Evolutionary conservation across 805 yeast genomes (phyloP).

Genomic region (Candida nonsorbophila): DNA sequence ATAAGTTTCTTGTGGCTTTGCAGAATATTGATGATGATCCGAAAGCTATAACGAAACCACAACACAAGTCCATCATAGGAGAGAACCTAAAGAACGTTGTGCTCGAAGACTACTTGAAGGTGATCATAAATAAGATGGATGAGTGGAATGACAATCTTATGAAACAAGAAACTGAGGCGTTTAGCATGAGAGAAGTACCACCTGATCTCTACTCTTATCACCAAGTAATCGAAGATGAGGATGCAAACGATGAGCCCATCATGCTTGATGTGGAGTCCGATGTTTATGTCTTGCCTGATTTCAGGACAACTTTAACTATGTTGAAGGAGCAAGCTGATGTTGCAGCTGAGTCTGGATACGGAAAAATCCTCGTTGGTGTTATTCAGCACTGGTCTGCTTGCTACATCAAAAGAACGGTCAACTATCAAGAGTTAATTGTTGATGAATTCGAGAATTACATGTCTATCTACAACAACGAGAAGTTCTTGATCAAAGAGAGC

Average conservation of each 20-base stretch:
- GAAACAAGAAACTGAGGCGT: slow-evolving; percentile 60
- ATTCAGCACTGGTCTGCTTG: slow-evolving; percentile 64
- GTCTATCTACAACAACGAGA: slow-evolving; percentile 36
- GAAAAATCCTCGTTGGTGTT: slow-evolving; percentile 73
- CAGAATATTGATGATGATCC: slow-evolving; percentile 12
- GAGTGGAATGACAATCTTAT: slow-evolving; percentile 80
- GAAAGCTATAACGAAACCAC: slow-evolving; percentile 10
- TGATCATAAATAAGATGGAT: slow-evolving; percentile 66
- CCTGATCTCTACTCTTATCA: slow-evolving; percentile 68
- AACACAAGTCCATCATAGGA: slow-evolving; percentile 53
- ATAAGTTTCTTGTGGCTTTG: slow-evolving; percentile 25
- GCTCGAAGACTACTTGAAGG: slow-evolving; percentile 70
- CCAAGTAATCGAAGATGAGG: slow-evolving; percentile 36
- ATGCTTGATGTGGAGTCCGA: slow-evolving; percentile 36
- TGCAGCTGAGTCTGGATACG: slow-evolving; percentile 80
- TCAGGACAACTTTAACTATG: slow-evolving; percentile 74
- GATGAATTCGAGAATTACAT: slow-evolving; percentile 36
- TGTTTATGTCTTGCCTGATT: slow-evolving; percentile 64
- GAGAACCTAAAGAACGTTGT: slow-evolving; percentile 69
- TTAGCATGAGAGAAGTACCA: slow-evolving; percentile 59
- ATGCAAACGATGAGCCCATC: slow-evolving; percentile 26
- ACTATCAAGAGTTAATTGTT: slow-evolving; percentile 55
- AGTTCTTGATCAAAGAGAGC: slow-evolving; percentile 39
- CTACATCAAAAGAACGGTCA: slow-evolving; percentile 54
- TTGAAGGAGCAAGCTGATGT: slow-evolving; percentile 86